Conservation (phyloP, 176 grass and related monocot genomes). For the Avena sativa region DNA sequence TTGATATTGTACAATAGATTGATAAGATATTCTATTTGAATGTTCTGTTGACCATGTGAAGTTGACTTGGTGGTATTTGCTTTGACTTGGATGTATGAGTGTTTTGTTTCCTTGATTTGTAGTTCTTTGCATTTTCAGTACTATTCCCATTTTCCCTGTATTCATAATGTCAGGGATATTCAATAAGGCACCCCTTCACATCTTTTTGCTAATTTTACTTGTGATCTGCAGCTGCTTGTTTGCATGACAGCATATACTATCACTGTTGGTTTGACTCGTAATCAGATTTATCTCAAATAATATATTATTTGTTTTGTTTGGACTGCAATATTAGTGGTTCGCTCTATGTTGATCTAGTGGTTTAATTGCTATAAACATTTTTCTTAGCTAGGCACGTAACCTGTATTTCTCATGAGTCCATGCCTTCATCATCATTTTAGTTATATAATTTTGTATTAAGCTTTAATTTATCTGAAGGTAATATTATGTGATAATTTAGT, state of each 20-base stretch:
- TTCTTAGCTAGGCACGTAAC: neutral
- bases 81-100: neutral
- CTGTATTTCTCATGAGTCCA: neutral
- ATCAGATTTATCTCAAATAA: neutral
- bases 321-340: neutral
- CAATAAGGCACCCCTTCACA: neutral
- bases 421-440: neutral
- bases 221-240: neutral
- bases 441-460: neutral
- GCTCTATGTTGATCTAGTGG: neutral
- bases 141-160: neutral
- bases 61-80: neutral
- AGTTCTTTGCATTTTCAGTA: neutral
- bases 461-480: neutral
- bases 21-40: neutral
- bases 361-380: neutral
- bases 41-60: neutral
- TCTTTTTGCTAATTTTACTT: neutral
- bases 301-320: neutral
- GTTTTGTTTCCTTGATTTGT: neutral
- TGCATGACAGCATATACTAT: neutral
- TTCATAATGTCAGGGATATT: neutral
- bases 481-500: neutral
- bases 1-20: neutral
- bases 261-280: neutral